Evolutionary conservation across 768 basidiomycete species (phyloP).

Genomic region (Mycena amicta): DNA sequence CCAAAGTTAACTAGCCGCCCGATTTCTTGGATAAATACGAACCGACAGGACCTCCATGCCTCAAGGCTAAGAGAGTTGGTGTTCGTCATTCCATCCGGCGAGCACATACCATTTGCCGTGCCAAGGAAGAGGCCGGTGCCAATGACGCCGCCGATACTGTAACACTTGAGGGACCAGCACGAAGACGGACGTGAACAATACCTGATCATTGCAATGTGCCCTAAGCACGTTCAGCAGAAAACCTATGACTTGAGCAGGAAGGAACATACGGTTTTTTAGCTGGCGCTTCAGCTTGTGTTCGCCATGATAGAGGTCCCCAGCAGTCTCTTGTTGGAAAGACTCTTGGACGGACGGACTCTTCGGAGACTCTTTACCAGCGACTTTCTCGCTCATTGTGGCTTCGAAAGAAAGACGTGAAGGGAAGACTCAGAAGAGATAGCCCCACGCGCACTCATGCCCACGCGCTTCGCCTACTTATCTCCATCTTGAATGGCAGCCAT

Average conservation of each 20-base stretch:
- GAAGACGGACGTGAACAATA: background rate
- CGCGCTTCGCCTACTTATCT: too few relatives aligned
- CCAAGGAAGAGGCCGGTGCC: slow-evolving; percentile 57
- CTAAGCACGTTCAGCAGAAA: slow-evolving; percentile 1
- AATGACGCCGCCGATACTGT: background rate
- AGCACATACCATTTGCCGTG: slow-evolving; percentile 41
- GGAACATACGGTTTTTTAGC: slow-evolving; percentile 20
- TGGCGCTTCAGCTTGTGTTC: slow-evolving; percentile 19
- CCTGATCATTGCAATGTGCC: slow-evolving; percentile 18
- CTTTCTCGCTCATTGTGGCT: slow-evolving; percentile 19
- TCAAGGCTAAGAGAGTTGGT: slow-evolving; percentile 28
- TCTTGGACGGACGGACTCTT: slow-evolving; percentile 22
- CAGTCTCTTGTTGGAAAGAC: slow-evolving; percentile 3
- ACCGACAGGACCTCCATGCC: slow-evolving; percentile 72
- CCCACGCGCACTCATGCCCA: too few relatives aligned
- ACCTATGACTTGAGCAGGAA: background rate
- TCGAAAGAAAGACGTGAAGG: too few relatives aligned
- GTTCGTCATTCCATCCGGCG: background rate
- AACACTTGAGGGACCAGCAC: background rate
- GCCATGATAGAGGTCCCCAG: slow-evolving; percentile 19
- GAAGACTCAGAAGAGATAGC: too few relatives aligned
- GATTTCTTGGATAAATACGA: background rate
- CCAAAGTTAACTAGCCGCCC: background rate
- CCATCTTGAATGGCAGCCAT: too few relatives aligned
- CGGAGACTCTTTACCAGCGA: slow-evolving; percentile 5